Evolutionary conservation across 495 filamentous ascomycete genomes (phyloP), one percentile per base, ranked within the genome.

Genomic region (Aspergillus carlsbadensis): DNA sequence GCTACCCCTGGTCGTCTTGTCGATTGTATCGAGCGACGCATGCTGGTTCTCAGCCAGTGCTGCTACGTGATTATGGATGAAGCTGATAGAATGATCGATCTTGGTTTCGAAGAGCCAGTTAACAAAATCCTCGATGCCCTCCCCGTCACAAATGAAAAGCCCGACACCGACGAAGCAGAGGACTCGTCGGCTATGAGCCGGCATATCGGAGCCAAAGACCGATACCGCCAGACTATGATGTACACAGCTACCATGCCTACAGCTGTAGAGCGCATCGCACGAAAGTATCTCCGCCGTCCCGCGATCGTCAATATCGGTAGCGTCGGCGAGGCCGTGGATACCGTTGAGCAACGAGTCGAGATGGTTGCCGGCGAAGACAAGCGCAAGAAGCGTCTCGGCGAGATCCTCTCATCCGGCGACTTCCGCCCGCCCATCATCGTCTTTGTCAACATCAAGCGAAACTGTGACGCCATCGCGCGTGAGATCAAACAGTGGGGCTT

Each of bases 381-480:
- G 73, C 84, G 92, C 58, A 99, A 99, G 88, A 96, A 95, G 74
- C 88, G 94, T 10, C 85, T 99, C 15, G 82, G 85, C 57, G 92
- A 99, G 62, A 93, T 99, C 46, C 86, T 99, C 43, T 80, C 79
- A 26, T 92, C 89, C 0, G 79, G 87, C 62, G 90, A 96, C 57
- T 98, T 96, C 76, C 79, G 82, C 4, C 87, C 95, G 1, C 94
- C 94, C 18, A 92, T 99, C 71, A 98, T 99, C 67, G 94, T 98
- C 49, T 99, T 99, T 67, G 94, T 99, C 81, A 99, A 99, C 71
- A 97, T 98, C 87, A 99, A 98, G 72, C 90, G 93, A 57, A 98
- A 98, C 77, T 96, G 92, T 77, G 94, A 99, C 70, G 91, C 92
- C 51, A 87, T 99, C 29, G 94, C 94, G 1, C 81, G 90, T 55